These are phyloP conservation scores for Plasmodium cynomolgi DNA, from an alignment of 169 alveolate genomes.

Conservation along the genomic window DNA sequence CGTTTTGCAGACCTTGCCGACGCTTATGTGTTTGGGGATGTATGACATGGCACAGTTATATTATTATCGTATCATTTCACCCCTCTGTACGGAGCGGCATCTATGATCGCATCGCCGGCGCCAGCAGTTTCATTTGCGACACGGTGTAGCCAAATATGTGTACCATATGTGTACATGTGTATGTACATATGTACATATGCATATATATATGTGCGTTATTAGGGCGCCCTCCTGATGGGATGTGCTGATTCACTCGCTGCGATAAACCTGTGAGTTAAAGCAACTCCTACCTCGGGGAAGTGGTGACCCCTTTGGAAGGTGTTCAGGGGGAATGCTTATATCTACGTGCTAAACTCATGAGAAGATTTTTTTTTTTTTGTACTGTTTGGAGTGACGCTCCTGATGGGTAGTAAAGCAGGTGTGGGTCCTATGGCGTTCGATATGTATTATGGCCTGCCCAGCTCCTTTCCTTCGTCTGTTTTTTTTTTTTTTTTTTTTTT, in stretches of 20 bases:
- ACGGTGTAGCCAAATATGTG: not conserved
- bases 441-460: not conserved
- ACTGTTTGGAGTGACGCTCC: too few species aligned
- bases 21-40: not conserved
- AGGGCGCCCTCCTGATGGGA: not conserved
- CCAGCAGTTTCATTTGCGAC: not conserved
- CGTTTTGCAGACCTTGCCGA: slow-evolving; percentile 7
- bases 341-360: not conserved
- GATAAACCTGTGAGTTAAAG: not conserved
- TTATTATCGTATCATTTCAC: not conserved
- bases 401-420: too few species aligned
- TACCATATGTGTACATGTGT: not conserved
- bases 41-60: slow-evolving; percentile 44
- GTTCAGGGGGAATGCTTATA: not conserved
- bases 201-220: not conserved
- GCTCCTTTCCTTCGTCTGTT: not conserved
- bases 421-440: too few species aligned
- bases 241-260: not conserved
- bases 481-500: slow-evolving; percentile 12
- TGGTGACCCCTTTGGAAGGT: not conserved
- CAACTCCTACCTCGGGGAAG: not conserved
- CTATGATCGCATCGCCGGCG: not conserved
- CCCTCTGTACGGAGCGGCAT: not conserved
- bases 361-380: not conserved
- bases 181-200: too few species aligned